Conservation (phyloP, 306 rosid species). For the Begonia masoniana region DNA sequence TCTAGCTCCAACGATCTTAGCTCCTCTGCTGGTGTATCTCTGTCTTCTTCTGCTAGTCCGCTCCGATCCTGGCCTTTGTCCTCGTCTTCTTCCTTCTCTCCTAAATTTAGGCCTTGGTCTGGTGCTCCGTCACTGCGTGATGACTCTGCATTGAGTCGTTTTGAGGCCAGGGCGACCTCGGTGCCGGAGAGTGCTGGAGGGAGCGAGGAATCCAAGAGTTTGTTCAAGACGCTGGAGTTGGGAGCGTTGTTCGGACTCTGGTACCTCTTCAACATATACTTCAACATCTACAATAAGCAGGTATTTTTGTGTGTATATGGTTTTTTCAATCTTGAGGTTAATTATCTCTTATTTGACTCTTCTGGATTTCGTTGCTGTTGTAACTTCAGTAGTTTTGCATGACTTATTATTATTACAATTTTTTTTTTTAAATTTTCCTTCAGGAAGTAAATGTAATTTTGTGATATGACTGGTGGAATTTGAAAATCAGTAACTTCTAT, state of each 20-base stretch:
- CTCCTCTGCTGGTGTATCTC: conserved; percentile 12
- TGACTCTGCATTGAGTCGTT: conserved; percentile 13
- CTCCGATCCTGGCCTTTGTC: conserved; percentile 55
- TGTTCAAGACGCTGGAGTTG: conserved; percentile 43
- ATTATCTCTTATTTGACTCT: too few species aligned
- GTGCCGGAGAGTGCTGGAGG: conserved; percentile 42
- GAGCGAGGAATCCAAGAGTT: conserved; percentile 8
- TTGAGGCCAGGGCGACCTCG: conserved; percentile 40
- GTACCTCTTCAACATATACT: conserved; percentile 79
- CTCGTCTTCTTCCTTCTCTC: conserved; percentile 24
- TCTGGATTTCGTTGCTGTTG: too few species aligned
- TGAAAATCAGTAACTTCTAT: too few species aligned
- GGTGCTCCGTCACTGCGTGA: conserved; percentile 11
- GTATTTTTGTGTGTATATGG: conserved; percentile 21
- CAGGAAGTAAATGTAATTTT: too few species aligned
- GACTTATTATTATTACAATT: too few species aligned
- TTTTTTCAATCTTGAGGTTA: neutral
- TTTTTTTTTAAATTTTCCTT: too few species aligned
- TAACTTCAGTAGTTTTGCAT: neutral
- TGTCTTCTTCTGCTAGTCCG: conserved; percentile 18
- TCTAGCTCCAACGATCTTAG: conserved; percentile 13
- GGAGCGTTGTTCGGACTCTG: conserved; percentile 66
- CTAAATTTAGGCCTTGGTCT: conserved; percentile 38
- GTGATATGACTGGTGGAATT: too few species aligned
- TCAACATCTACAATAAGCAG: conserved; percentile 93